Evolutionary conservation across 1,284 basidiomycete genomes (phyloP), one percentile per base, ranked within the genome.

Genomic region (Sanghuangporus weigelae): DNA sequence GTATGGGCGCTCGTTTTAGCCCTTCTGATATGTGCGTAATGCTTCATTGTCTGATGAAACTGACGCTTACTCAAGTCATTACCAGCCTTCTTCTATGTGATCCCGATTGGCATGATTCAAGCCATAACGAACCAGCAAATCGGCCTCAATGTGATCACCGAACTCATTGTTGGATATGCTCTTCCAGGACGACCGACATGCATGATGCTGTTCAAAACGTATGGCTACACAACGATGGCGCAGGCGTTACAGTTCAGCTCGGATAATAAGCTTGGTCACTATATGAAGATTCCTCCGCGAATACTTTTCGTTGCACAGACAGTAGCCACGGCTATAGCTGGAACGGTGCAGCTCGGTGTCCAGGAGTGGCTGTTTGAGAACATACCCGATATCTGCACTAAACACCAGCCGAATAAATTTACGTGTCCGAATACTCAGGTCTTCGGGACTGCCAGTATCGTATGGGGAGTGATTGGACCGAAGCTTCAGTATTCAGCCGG

Each of bases 121-220:
- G 77, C 77, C 10, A 75, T 77, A 63, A 75, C 75, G n/a, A 77
- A 78, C 57, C 71, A 76, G 57, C 73, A 77, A 44, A 72, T 77
- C 21, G 77, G 75, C 0, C 67, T 73, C 70, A 66, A 62, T 59
- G 69, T 72, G 48, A 71, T 74, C 54, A 70, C 73, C 35, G 72
- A 74, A 63, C 67, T 75, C 14, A 73, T 74, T 60, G 71, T 73
- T 26, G 73, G 73, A 11, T 73, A 71, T 55, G 68, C 75, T 36
- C 67, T 75, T 7, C 75, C 77, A 0, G 78, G 78, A 7, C 71
- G 73, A 16, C 75, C 78, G 0, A 67, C 77, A 50, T 81, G 81
- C 0, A 76, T 78, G 70, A 79, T 79, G 76, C 71, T 77, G 70
- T 80, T 80, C 74, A 80, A 81, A 62, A 71, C 70, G 2, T 71